phyloP scores from a whole-genome alignment of 768 basidiomycete species.

The Inosperma sp. region DNA sequence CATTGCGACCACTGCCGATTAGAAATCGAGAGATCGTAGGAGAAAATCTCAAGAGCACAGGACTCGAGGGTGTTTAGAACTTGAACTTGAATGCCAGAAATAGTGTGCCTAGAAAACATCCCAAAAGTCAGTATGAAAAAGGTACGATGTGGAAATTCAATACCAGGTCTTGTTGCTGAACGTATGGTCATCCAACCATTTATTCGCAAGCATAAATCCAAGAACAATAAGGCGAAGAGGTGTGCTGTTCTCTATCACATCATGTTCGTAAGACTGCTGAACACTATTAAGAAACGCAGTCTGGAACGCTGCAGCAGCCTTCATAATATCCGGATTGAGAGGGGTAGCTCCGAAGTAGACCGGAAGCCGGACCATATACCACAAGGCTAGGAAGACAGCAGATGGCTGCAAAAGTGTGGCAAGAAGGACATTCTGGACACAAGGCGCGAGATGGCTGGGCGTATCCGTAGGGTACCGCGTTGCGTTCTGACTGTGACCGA shows the following conservation, averaged over 20 bases:
- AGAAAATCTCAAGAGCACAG: conserved; percentile 64
- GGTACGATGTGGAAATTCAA: conserved; percentile 20
- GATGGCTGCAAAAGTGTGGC: conserved; percentile 81
- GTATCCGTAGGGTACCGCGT: conserved; percentile 43
- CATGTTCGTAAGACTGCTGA: conserved; percentile 39
- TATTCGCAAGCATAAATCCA: conserved; percentile 83
- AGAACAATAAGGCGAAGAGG: conserved; percentile 73
- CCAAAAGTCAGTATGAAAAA: conserved; percentile 3
- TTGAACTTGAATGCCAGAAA: conserved; percentile 70
- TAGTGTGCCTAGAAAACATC: conserved; percentile 58
- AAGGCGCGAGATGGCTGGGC: conserved; percentile 51
- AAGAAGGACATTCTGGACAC: conserved; percentile 67
- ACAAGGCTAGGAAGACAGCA: conserved; percentile 69
- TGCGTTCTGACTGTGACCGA: conserved; percentile 26
- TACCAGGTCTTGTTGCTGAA: conserved; percentile 90
- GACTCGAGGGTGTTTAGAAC: conserved; percentile 68
- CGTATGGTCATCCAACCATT: conserved; percentile 86
- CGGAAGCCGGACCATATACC: conserved; percentile 79
- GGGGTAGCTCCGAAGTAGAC: conserved; percentile 55
- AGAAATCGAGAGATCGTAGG: conserved; percentile 66
- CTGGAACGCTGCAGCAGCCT: conserved; percentile 63
- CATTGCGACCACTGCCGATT: conserved; percentile 63
- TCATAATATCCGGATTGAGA: conserved; percentile 48
- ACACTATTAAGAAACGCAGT: conserved; percentile 55
- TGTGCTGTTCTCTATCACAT: conserved; percentile 51